Conservation (phyloP, 2,329 filamentous ascomycete species). For the Scorias spongiosa region DNA sequence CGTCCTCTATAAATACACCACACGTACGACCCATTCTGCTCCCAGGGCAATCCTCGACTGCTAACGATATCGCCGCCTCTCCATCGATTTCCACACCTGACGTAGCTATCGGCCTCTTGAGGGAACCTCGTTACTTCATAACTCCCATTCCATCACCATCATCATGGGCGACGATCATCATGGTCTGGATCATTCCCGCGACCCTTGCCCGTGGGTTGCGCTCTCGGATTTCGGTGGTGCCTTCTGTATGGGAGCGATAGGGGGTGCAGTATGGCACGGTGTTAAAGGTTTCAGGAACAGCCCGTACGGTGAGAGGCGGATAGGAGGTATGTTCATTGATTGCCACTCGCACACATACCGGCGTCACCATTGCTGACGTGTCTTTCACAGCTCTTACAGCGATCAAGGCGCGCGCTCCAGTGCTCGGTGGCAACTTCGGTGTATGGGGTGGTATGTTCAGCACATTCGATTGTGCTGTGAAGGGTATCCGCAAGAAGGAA, state of each 20-base stretch:
- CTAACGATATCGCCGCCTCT: no score
- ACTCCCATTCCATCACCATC: background rate
- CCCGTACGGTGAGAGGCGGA: slow-evolving; percentile 76
- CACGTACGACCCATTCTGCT: no score
- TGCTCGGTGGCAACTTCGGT: slow-evolving; percentile 93
- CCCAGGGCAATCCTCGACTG: no score
- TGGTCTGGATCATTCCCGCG: slow-evolving; percentile 77
- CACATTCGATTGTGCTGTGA: slow-evolving; percentile 92
- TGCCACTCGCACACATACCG: background rate
- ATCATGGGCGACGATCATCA: slow-evolving; percentile 7
- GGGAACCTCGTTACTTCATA: no score
- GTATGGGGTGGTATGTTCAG: slow-evolving; percentile 95
- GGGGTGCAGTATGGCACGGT: slow-evolving; percentile 74
- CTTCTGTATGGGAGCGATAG: slow-evolving; percentile 65
- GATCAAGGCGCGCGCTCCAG: slow-evolving; percentile 91
- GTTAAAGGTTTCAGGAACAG: slow-evolving; percentile 53
- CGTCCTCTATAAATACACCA: no score
- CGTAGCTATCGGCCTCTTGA: no score
- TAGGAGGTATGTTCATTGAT: slow-evolving; percentile 44
- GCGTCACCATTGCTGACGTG: slow-evolving; percentile 1
- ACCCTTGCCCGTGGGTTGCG: slow-evolving; percentile 93
- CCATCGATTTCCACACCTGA: no score
- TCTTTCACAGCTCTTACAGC: slow-evolving; percentile 55
- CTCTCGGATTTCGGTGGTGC: slow-evolving; percentile 96
- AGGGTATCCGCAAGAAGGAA: slow-evolving; percentile 79